Evolutionary conservation across 441 rosid genomes (phyloP).

Genomic region (Biscutella laevigata): DNA sequence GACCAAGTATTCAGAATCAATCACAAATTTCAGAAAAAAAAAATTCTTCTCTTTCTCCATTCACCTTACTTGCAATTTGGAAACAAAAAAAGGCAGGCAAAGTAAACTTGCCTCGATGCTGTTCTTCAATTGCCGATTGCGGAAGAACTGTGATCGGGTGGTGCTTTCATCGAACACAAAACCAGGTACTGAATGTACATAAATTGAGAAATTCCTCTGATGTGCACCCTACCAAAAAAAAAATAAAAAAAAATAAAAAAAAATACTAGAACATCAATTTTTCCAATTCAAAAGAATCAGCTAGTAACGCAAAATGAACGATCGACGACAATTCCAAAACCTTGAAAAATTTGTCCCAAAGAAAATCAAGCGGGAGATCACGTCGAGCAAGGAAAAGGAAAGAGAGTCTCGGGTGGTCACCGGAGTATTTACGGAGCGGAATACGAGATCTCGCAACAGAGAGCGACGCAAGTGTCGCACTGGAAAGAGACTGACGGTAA

Average conservation of each 20-base stretch:
- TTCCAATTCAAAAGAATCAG: background rate
- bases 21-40: too few species aligned
- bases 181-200: slow-evolving; percentile 73
- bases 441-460: slow-evolving; percentile 31
- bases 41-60: too few species aligned
- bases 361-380: slow-evolving; percentile 82
- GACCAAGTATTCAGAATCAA: too few species aligned
- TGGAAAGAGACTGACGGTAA: slow-evolving; percentile 32
- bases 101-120: slow-evolving; percentile 46
- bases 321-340: slow-evolving; percentile 21
- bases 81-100: background rate
- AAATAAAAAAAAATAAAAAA: too few species aligned
- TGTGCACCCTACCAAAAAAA: slow-evolving; percentile 46
- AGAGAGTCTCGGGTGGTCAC: slow-evolving; percentile 65
- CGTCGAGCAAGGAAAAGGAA: slow-evolving; percentile 64
- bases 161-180: slow-evolving; percentile 62
- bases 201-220: slow-evolving; percentile 54
- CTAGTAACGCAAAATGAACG: background rate
- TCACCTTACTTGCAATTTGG: background rate
- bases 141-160: slow-evolving; percentile 61
- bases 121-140: slow-evolving; percentile 55
- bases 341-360: slow-evolving; percentile 78
- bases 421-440: slow-evolving; percentile 18
- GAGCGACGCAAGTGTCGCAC: slow-evolving; percentile 4
- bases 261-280: too few species aligned